Evolutionary conservation across 148 eudicot species (phyloP).

Genomic region (Rhododendron ferrugineum): DNA sequence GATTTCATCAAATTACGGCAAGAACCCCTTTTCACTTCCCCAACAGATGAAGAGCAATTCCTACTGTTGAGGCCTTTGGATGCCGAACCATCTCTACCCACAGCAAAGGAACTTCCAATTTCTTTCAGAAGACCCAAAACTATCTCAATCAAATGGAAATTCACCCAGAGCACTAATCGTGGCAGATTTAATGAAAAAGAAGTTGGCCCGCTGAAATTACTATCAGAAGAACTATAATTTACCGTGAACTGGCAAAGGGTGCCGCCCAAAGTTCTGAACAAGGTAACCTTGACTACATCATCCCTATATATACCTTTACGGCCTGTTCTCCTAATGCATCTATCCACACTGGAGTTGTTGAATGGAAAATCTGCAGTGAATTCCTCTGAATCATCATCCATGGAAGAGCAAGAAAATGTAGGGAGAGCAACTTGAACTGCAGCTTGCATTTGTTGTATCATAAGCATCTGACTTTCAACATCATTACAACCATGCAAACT

Average conservation of each 20-base stretch:
- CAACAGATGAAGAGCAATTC: constrained; percentile 19
- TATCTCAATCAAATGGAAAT: constrained; percentile 38
- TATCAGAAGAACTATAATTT: constrained; percentile 33
- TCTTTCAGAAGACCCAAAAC: constrained; percentile 35
- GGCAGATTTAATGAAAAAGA: constrained; percentile 74
- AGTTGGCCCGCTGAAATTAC: constrained; percentile 27
- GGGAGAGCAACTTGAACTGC: constrained; percentile 58
- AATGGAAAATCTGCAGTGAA: constrained; percentile 23
- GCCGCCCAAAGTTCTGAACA: constrained; percentile 60
- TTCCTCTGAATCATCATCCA: constrained; percentile 19
- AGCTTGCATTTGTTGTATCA: constrained; percentile 51
- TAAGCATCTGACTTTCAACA: constrained; percentile 26
- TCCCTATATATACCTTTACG: constrained; percentile 22
- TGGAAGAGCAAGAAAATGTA: constrained; percentile 26
- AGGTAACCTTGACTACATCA: constrained; percentile 43
- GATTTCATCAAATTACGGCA: constrained; percentile 11
- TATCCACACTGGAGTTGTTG: constrained; percentile 10
- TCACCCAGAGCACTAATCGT: constrained; percentile 62
- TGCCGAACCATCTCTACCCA: constrained; percentile 12
- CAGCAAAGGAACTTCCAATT: constrained; percentile 31
- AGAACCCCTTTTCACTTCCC: constrained; percentile 22
- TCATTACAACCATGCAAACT: constrained; percentile 22
- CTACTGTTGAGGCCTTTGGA: constrained; percentile 26
- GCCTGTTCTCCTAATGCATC: constrained; percentile 21
- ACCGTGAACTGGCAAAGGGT: constrained; percentile 39